Evolutionary conservation across 1,284 basidiomycete genomes (phyloP), one percentile per base, ranked within the genome.

Genomic region (Mycena citricolor): DNA sequence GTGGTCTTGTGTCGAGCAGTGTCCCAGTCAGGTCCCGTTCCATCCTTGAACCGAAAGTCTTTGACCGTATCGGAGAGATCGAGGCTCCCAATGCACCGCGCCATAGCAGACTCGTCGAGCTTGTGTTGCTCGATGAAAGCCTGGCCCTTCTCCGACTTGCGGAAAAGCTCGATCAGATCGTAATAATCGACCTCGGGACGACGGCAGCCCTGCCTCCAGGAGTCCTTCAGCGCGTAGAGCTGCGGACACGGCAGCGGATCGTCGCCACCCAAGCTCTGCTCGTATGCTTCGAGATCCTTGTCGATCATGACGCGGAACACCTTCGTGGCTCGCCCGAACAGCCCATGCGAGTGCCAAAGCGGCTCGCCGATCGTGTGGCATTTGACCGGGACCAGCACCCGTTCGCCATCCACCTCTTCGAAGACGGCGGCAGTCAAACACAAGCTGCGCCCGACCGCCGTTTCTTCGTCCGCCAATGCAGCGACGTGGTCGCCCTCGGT

Each of bases 211-310:
- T 39, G 26, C 12, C 23, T 8, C 38, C 38, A 39, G 5, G 14
- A 20, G 26, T 39, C 38, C 19, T 39, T 39, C 16, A 39, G 14
- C 25, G 36, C 36, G 16, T 38, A 38, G 8, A 26, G n/a, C 36
- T 22, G 5, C 8, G 20, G 28, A n/a, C n/a, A n/a, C n/a, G n/a
- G n/a, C n/a, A n/a, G n/a, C 20, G 24, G 20, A 2, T 8, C n/a
- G 19, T 33, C 24, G 14, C 12, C 39, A n/a, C n/a, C n/a, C n/a
- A n/a, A n/a, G n/a, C n/a, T n/a, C n/a, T n/a, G n/a, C 23, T 38
- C 36, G 8, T 38, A 25, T 14, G 12, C 12, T 17, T 36, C 16
- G 13, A 36, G 17, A 7, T 36, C 34, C 16, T 21, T 23, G 12
- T 17, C 34, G 7, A 20, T 10, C 0, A 49, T n/a, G 8, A 49